Evolutionary conservation across 805 yeast species (phyloP).

Genomic region (Saturnispora silvae): DNA sequence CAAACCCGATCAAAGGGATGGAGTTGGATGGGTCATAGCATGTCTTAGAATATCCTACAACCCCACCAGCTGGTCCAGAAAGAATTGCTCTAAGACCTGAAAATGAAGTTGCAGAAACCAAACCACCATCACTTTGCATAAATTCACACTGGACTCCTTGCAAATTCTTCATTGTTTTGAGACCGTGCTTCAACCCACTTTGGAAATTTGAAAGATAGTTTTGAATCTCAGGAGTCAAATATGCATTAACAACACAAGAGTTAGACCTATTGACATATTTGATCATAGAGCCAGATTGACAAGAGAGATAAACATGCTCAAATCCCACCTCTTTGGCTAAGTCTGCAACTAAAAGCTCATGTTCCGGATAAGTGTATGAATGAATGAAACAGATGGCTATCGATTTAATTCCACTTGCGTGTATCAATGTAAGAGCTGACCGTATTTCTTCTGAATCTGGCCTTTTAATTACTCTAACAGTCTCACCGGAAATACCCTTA

Average conservation of each 20-base stretch:
- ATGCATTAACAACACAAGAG: conserved; percentile 74
- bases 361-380: conserved; percentile 62
- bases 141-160: conserved; percentile 55
- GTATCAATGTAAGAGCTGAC: conserved; percentile 33
- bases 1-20: conserved; percentile 68
- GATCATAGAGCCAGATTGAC: conserved; percentile 68
- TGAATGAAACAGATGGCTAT: conserved; percentile 66
- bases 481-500: conserved; percentile 59
- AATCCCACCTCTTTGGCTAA: conserved; percentile 62
- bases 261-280: conserved; percentile 66
- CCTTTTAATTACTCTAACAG: conserved; percentile 41
- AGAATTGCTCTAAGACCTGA: conserved; percentile 82
- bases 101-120: conserved; percentile 72
- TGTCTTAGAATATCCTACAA: conserved; percentile 84
- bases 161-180: conserved; percentile 23
- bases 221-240: conserved; percentile 68
- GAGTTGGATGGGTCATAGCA: conserved; percentile 48
- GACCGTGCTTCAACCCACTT: conserved; percentile 46
- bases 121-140: conserved; percentile 96
- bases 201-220: conserved; percentile 53
- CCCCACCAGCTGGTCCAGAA: conserved; percentile 98
- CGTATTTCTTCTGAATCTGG: conserved; percentile 39
- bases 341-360: conserved; percentile 48
- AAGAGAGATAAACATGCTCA: conserved; percentile 55
- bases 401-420: conserved; percentile 51